phyloP scores from a whole-genome alignment of 2,329 filamentous ascomycete genomes.

The Pseudocercospora vitis region DNA sequence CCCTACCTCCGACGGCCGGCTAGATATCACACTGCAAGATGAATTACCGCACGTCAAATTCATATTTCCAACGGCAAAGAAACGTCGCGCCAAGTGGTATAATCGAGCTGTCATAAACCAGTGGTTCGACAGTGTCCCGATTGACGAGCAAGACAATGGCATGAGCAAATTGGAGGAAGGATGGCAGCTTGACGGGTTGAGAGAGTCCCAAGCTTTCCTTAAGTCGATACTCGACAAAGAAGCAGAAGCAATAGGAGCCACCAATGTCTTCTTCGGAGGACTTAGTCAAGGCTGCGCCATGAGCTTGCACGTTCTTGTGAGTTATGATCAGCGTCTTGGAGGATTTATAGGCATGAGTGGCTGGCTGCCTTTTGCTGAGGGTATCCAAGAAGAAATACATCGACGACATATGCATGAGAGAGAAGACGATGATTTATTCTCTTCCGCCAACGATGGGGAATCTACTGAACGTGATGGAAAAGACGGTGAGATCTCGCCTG shows the following conservation, averaged over 20 bases:
- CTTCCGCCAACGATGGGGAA: slow-evolving; percentile 2
- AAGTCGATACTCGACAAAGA: slow-evolving; percentile 11
- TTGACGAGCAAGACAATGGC: slow-evolving; percentile 25
- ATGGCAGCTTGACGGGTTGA: slow-evolving; percentile 48
- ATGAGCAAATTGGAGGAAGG: slow-evolving; percentile 43
- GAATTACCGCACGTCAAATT: slow-evolving; percentile 49
- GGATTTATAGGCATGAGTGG: slow-evolving; percentile 22
- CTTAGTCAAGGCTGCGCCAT: slow-evolving; percentile 57
- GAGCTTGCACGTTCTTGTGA: slow-evolving; percentile 46
- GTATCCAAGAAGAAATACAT: slow-evolving; percentile 7
- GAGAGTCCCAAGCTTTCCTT: slow-evolving; percentile 42
- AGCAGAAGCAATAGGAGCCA: slow-evolving; percentile 20
- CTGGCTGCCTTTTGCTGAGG: slow-evolving; percentile 16
- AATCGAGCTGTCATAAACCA: slow-evolving; percentile 48
- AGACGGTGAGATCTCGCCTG: not conserved
- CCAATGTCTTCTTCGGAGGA: slow-evolving; percentile 52
- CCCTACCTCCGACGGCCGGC: not conserved
- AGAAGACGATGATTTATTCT: slow-evolving; percentile 6
- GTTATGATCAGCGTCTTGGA: slow-evolving; percentile 26
- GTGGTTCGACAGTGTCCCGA: slow-evolving; percentile 53
- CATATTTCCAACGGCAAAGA: slow-evolving; percentile 53
- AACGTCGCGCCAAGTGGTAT: slow-evolving; percentile 47
- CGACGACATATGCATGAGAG: not conserved
- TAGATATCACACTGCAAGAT: slow-evolving; percentile 30
- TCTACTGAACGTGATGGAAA: no score